Evolutionary conservation across 2,329 filamentous ascomycete genomes (phyloP).

Genomic region (Xylaria sp.): DNA sequence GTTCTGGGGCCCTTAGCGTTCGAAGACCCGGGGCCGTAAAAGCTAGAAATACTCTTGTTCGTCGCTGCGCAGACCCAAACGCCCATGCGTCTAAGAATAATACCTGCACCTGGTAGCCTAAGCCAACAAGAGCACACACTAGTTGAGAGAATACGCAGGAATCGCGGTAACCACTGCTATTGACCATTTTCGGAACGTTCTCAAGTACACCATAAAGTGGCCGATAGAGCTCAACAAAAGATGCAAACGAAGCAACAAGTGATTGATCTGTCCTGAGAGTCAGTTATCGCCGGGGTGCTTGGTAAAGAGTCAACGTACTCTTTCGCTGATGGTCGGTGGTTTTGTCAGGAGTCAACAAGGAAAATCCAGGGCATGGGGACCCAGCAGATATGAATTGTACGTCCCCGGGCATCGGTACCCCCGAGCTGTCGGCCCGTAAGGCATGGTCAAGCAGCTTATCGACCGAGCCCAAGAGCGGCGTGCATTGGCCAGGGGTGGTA

Average conservation of each 20-base stretch:
- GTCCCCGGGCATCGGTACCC: slow-evolving; percentile 63
- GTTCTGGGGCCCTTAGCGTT: slow-evolving; percentile 60
- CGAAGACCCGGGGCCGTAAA: slow-evolving; percentile 70
- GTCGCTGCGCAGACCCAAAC: slow-evolving; percentile 68
- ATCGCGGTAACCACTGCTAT: slow-evolving; percentile 49
- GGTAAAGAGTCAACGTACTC: slow-evolving; percentile 41
- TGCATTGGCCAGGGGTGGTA: slow-evolving; percentile 47
- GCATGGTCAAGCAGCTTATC: slow-evolving; percentile 67
- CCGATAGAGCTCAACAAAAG: slow-evolving; percentile 75
- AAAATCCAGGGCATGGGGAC: slow-evolving; percentile 80
- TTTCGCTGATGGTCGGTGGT: slow-evolving; percentile 61
- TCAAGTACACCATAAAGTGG: slow-evolving; percentile 79
- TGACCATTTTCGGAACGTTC: slow-evolving; percentile 73
- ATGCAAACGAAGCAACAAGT: slow-evolving; percentile 76
- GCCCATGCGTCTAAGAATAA: slow-evolving; percentile 73
- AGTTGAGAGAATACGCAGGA: slow-evolving; percentile 76
- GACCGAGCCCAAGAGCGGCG: slow-evolving; percentile 72
- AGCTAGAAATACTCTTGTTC: slow-evolving; percentile 71
- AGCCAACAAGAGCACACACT: slow-evolving; percentile 72
- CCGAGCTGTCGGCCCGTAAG: slow-evolving; percentile 54
- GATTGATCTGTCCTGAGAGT: slow-evolving; percentile 60
- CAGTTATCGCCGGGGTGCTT: background rate
- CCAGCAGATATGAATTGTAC: slow-evolving; percentile 75
- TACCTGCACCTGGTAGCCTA: slow-evolving; percentile 77
- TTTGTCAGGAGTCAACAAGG: slow-evolving; percentile 63